These are phyloP conservation scores for Boletus reticulatus DNA, from an alignment of 768 basidiomycete species.

Conservation along the genomic window DNA sequence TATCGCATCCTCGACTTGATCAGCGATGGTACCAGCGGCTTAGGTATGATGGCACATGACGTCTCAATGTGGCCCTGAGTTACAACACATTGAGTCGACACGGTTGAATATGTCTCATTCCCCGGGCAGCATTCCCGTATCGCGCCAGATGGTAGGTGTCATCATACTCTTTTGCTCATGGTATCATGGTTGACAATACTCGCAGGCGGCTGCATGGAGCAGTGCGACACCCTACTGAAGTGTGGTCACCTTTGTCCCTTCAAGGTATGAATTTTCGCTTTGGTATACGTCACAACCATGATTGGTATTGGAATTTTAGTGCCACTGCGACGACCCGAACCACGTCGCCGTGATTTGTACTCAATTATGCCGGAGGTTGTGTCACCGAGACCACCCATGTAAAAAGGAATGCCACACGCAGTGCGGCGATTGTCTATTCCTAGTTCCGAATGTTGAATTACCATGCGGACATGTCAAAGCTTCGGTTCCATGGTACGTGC, in stretches of 20 bases:
- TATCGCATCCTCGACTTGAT: slow-evolving; percentile 55
- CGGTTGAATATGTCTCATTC: slow-evolving; percentile 37
- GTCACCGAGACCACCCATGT: slow-evolving; percentile 59
- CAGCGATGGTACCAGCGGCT: slow-evolving; percentile 48
- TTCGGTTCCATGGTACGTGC: slow-evolving; percentile 49
- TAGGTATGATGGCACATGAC: slow-evolving; percentile 38
- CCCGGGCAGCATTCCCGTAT: slow-evolving; percentile 50
- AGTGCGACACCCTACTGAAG: slow-evolving; percentile 48
- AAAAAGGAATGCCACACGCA: slow-evolving; percentile 44
- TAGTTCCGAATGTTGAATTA: slow-evolving; percentile 43
- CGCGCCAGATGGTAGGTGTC: slow-evolving; percentile 54
- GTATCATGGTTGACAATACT: neutral
- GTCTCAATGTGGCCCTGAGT: neutral
- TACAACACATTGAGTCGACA: no score
- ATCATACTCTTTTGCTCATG: neutral
- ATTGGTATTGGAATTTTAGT: slow-evolving; percentile 35
- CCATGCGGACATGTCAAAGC: slow-evolving; percentile 55
- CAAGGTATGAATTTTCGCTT: slow-evolving; percentile 38
- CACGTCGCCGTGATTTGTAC: slow-evolving; percentile 49
- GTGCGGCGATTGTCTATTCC: slow-evolving; percentile 55
- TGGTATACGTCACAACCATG: neutral
- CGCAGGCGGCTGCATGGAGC: slow-evolving; percentile 60
- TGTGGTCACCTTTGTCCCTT: slow-evolving; percentile 69
- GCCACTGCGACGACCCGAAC: slow-evolving; percentile 58
- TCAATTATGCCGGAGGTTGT: slow-evolving; percentile 50